Base-by-base conservation (phyloP, 108 stramenopile genomes). In the Cylindrotheca fusiformis region DNA sequence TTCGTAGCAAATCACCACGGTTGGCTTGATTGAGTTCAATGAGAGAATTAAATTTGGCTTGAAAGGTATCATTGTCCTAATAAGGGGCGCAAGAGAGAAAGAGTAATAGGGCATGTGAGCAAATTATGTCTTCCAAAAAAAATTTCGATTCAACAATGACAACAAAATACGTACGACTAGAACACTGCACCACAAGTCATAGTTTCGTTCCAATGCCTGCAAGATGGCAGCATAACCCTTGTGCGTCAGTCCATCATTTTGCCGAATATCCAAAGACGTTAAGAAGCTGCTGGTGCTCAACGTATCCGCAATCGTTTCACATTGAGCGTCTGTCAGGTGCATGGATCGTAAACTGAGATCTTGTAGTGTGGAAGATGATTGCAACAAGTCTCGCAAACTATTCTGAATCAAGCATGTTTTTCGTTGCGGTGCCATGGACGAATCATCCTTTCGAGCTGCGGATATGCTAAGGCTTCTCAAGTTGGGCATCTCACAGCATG, bases 21-120 rank as follows among this genome's bases (percentile, higher is more conserved):
- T 68, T 68, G 33, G 65, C 66, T 63, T 68, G 67, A 53, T 75
- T 75, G 29, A 75, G 32, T 68, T 62, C 74, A 64, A 75, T 75
- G 26, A 75, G 41, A 4, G 66, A 58, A 41, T 68, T 67, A 45
- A 75, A 75, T 54, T 61, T 63, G 21, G 56, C 58, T 58, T 75
- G 74, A 49, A 62, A 67, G 21, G 60, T 52, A 12, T 67, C 61
- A 47, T 62, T 44, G 32, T 75, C 74, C 69, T 69, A 48, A 0
- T 18, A 60, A 55, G 5, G 51, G 58, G 36, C 26, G 29, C 29
- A 36, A 17, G 27, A 55, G 20, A 23, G 30, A n/a, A 25, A 41
- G 30, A 55, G 62, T 18, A 41, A 45, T 10, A 32, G 17, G 48
- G 53, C 44, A 52, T 48, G 29, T 18, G 46, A 55, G 36, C 31